Percentiles rank a stretch among this genome's conserved stretches.
Evolutionary conservation across 148 eudicot genomes (phyloP).

Genomic region (Cornus florida): DNA sequence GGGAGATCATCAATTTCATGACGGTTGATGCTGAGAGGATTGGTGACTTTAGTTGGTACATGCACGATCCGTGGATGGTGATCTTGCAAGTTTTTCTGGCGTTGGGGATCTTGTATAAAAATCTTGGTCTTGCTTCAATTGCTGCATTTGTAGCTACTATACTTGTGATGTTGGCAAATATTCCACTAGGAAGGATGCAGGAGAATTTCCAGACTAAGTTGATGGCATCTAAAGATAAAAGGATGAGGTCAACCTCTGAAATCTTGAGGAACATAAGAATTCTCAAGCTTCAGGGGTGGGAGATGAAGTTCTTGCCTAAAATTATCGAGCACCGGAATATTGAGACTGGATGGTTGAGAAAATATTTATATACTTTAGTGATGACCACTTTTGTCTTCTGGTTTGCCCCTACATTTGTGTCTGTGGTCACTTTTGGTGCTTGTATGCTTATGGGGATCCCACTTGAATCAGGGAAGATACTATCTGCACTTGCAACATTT

Average conservation of each 20-base stretch:
- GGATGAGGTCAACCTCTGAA: slow-evolving; percentile 55
- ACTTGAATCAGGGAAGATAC: slow-evolving; percentile 50
- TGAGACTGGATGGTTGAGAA: slow-evolving; percentile 47
- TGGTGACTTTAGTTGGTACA: slow-evolving; percentile 45
- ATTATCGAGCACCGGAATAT: slow-evolving; percentile 33
- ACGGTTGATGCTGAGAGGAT: slow-evolving; percentile 56
- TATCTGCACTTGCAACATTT: slow-evolving; percentile 47
- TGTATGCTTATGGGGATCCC: slow-evolving; percentile 49
- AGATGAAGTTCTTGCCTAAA: slow-evolving; percentile 55
- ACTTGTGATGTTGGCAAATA: slow-evolving; percentile 38
- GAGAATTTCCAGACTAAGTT: slow-evolving; percentile 41
- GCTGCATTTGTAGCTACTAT: slow-evolving; percentile 44
- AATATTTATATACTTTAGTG: slow-evolving; percentile 34
- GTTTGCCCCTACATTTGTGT: slow-evolving; percentile 48
- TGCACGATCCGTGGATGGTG: slow-evolving; percentile 61
- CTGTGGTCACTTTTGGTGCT: slow-evolving; percentile 43
- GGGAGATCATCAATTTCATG: slow-evolving; percentile 63
- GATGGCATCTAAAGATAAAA: slow-evolving; percentile 47
- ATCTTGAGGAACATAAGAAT: slow-evolving; percentile 54
- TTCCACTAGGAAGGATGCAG: slow-evolving; percentile 39
- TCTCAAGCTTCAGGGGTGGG: slow-evolving; percentile 62
- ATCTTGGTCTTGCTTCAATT: slow-evolving; percentile 52
- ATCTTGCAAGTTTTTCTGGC: slow-evolving; percentile 46
- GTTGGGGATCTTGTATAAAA: slow-evolving; percentile 40
- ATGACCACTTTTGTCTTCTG: slow-evolving; percentile 42